Evolutionary conservation across 2,329 filamentous ascomycete species (phyloP), one percentile per base, ranked within the genome.

Genomic region (Fusarium verrucosum): DNA sequence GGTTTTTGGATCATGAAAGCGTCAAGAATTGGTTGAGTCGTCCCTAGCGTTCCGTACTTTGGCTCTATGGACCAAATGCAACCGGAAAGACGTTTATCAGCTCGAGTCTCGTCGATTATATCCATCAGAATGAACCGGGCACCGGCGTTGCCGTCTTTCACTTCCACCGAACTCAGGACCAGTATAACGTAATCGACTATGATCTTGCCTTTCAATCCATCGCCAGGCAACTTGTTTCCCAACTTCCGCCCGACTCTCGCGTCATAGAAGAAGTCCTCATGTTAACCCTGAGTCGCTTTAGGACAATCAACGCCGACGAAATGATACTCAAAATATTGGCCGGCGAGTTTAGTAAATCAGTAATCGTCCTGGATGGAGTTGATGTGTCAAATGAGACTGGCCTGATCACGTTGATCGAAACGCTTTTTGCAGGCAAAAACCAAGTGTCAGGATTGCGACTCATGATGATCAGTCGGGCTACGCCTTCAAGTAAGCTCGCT

Each of bases 41-140:
- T 1, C n/a, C 10, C 1, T 7, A 6, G 3, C 0, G 7, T 4
- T 22, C 10, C 0, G 7, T 63, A 5, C 19, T 62, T 20, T 62
- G 59, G 58, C 22, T 58, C 3, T 9, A 40, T 22, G 59, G 59
- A 11, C 51, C 19, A 14, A 37, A 52, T 13, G 44, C 51, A 2
- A 52, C 26, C 2, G 59, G 59, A 4, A 63, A 62, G 8, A 63
- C 41, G 3, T 52, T 62, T 3, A 13, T 52, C 9, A 62, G 44
- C 13, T 52, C 59, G 1, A 25, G 14, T 10, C 13, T 63, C 0
- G 19, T 43, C 6, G 26, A 30, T 7, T 10, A 23, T 0, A 9
- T 62, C 2, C 5, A 28, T 0, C 1, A 3, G 9, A 1, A 7
- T 7, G 2, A 14, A 26, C 13, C 30, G 5, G 17, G 10, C 1